Percentiles rank a stretch among this genome's conserved stretches.
phyloP scores from a whole-genome alignment of 148 eudicot species.

The Linanthus parryae region DNA sequence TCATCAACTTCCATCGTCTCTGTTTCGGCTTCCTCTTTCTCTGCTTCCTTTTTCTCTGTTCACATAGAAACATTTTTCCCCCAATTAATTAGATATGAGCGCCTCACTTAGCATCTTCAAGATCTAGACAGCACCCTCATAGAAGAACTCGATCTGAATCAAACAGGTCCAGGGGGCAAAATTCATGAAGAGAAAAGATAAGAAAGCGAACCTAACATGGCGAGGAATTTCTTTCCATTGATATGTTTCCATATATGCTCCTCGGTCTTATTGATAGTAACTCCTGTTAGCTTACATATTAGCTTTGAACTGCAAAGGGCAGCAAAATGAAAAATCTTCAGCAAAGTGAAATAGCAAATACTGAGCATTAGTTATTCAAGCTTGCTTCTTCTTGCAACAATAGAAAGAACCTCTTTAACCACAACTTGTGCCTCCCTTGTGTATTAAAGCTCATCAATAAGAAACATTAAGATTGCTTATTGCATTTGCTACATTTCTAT shows the following conservation, averaged over 20 bases:
- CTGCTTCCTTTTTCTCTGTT: conserved; percentile 75
- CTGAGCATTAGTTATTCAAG: too few species aligned
- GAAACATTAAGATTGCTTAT: too few species aligned
- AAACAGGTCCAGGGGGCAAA: conserved; percentile 6
- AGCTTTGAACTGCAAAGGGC: conserved; percentile 57
- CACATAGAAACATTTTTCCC: not conserved
- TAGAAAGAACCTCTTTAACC: too few species aligned
- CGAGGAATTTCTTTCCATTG: conserved; percentile 75
- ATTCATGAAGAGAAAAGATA: conserved; percentile 1
- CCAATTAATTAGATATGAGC: not conserved
- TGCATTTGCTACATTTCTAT: too few species aligned
- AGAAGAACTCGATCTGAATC: too few species aligned
- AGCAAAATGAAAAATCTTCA: conserved; percentile 11
- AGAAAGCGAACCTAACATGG: conserved; percentile 61
- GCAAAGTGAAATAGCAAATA: too few species aligned
- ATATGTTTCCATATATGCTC: conserved; percentile 99
- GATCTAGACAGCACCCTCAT: too few species aligned
- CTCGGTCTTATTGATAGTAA: conserved; percentile 68
- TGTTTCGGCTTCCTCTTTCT: conserved; percentile 25
- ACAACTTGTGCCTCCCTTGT: too few species aligned
- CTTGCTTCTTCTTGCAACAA: too few species aligned
- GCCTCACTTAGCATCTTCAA: not conserved
- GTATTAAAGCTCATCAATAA: too few species aligned
- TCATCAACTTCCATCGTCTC: conserved; percentile 16
- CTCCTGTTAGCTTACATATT: conserved; percentile 78